Conservation (phyloP, 1,284 basidiomycete genomes). For the Papiliotrema fonsecae region DNA sequence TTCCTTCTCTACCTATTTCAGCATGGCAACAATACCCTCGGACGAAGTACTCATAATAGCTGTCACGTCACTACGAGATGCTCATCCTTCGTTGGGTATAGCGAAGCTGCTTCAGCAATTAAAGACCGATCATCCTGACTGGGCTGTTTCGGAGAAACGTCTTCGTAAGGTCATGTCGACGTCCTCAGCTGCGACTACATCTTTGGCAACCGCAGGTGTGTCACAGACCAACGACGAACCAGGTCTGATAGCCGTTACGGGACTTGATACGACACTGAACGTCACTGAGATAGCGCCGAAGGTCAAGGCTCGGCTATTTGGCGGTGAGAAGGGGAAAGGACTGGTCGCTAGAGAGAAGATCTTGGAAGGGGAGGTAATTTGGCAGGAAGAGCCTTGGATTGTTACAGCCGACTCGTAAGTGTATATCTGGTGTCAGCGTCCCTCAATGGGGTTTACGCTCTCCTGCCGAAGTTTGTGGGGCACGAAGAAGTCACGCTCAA, state of each 20-base stretch:
- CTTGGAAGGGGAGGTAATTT: constrained; percentile 65
- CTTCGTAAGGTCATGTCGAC: constrained; percentile 65
- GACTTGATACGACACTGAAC: constrained; percentile 63
- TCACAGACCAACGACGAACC: constrained; percentile 23
- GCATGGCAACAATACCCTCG: constrained; percentile 6
- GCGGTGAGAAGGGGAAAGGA: constrained; percentile 72
- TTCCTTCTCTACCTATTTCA: constrained; percentile 1
- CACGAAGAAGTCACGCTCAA: background rate
- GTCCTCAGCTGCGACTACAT: no score
- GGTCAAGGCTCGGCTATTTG: constrained; percentile 65
- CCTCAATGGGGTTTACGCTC: no score
- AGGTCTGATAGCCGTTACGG: constrained; percentile 56
- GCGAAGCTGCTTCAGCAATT: constrained; percentile 64
- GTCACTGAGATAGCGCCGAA: constrained; percentile 59
- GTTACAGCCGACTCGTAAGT: constrained; percentile 42
- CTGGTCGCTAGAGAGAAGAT: constrained; percentile 67
- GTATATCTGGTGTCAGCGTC: background rate
- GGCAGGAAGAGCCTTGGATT: constrained; percentile 63
- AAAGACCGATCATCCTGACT: constrained; percentile 58
- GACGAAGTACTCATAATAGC: constrained; percentile 53
- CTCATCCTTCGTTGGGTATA: constrained; percentile 62
- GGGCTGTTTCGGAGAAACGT: constrained; percentile 76
- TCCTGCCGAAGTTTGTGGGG: no score
- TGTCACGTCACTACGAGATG: constrained; percentile 50
- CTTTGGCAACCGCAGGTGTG: constrained; percentile 43